Evolutionary conservation across 1,284 basidiomycete species (phyloP).

Genomic region (Apiotrichum montevideense): DNA sequence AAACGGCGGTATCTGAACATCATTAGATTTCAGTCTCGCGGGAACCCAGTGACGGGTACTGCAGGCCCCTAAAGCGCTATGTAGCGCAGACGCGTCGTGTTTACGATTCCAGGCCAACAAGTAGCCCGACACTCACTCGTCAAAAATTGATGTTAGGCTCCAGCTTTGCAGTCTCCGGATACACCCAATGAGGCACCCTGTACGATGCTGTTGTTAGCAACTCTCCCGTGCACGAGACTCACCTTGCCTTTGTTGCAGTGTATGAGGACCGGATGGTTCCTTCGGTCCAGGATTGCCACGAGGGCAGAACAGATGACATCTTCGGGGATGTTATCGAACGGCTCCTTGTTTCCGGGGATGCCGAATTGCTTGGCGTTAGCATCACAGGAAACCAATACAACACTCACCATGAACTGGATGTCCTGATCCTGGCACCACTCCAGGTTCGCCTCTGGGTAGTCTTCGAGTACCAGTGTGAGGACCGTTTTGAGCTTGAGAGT

Average conservation of each 20-base stretch:
- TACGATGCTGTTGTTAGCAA: slow-evolving; percentile 48
- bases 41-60: no score
- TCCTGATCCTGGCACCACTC: slow-evolving; percentile 47
- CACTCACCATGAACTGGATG: slow-evolving; percentile 42
- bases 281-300: slow-evolving; percentile 51
- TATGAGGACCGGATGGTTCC: slow-evolving; percentile 54
- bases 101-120: no score
- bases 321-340: slow-evolving; percentile 52
- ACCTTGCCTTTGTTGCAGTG: slow-evolving; percentile 58
- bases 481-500: slow-evolving; percentile 52
- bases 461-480: slow-evolving; percentile 53
- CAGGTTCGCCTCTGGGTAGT: slow-evolving; percentile 53
- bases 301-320: slow-evolving; percentile 54
- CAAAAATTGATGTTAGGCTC: slow-evolving; percentile 53
- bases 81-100: no score
- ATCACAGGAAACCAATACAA: no score
- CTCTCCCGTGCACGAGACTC: slow-evolving; percentile 5
- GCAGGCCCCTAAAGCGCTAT: no score
- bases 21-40: no score
- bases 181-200: slow-evolving; percentile 55
- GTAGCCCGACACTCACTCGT: slow-evolving; percentile 44
- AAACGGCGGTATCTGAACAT: slow-evolving; percentile 48
- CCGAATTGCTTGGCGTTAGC: slow-evolving; percentile 48
- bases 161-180: slow-evolving; percentile 53
- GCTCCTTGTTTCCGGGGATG: slow-evolving; percentile 55